Percentiles rank a stretch among this genome's conserved stretches.
These are phyloP conservation scores for Elasticomyces elasticus DNA, from an alignment of 495 filamentous ascomycete species.

Conservation along the genomic window DNA sequence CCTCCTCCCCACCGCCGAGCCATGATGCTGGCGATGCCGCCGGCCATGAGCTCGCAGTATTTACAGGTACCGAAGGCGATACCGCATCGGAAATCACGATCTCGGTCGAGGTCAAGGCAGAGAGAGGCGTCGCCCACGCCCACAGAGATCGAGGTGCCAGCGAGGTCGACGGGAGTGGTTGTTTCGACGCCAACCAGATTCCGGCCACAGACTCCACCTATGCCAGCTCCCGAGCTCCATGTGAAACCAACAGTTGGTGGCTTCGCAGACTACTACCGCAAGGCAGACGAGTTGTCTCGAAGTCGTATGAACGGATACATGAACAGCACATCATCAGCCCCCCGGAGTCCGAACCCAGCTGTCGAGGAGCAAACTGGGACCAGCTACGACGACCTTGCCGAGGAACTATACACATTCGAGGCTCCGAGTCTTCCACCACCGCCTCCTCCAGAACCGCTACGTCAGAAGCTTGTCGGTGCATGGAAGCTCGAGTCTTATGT, in stretches of 20 bases:
- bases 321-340: not conserved
- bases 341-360: not conserved
- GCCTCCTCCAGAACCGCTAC: constrained; percentile 15
- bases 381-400: constrained; percentile 21
- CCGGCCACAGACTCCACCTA: constrained; percentile 15
- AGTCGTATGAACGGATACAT: constrained; percentile 1
- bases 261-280: constrained; percentile 5
- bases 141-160: too few relatives aligned
- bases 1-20: not conserved
- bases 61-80: constrained; percentile 20
- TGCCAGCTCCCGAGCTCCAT: constrained; percentile 6
- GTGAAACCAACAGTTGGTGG: constrained; percentile 5
- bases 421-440: constrained; percentile 10
- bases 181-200: constrained; percentile 8
- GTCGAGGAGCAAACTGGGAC: constrained; percentile 15
- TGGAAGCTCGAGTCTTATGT: constrained; percentile 24
- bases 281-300: not conserved
- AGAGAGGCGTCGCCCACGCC: constrained; percentile 8
- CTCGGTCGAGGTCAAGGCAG: constrained; percentile 15
- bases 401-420: constrained; percentile 14
- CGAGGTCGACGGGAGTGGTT: not conserved
- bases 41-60: constrained; percentile 13
- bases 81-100: constrained; percentile 18
- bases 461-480: constrained; percentile 19
- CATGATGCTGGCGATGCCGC: constrained; percentile 10